Base-by-base conservation (phyloP, 805 yeast species). In the Wickerhamiella brachini region DNA sequence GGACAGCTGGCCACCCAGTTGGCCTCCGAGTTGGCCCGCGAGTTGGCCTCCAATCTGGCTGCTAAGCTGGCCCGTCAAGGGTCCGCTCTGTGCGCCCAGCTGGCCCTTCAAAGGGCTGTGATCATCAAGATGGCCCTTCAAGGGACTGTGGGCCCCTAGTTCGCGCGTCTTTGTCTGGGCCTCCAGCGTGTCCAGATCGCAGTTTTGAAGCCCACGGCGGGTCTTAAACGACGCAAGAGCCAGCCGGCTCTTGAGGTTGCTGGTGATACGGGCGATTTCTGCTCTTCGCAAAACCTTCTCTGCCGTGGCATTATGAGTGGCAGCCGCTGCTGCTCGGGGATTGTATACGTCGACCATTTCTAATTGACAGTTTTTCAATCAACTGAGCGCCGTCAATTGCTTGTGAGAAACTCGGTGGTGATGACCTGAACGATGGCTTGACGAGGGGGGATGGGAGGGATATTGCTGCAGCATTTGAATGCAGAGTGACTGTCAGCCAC, bases 181-280 rank as follows among this genome's bases (percentile, higher is more conserved):
- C 54, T 68, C 71, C 43, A 68, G 63, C 15, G 63, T 45, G 46
- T 67, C 70, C 29, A 68, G 55, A 37, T 59, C 59, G 39, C 67
- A 59, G 51, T 62, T 60, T 55, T 65, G 68, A 66, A 69, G 65
- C 31, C 72, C 72, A 5, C 69, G 61, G 49, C 63, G 64, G 47
- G 74, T 61, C 57, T 71, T 70, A 63, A 62, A 64, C 23, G 68
- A 60, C 7, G 75, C 75, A 47, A 67, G 57, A 21, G 70, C 71
- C 15, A 71, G 65, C 41, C 74, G 58, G 43, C 68, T 65, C 53
- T 71, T 71, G 50, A 71, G 64, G 53, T 65, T 67, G 37, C 71
- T 60, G 13, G 75, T 66, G 45, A 71, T 60, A 26, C 72, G 56
- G 23, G 72, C 65, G 48, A 70, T 67, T 53, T 70, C 71, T 0